Evolutionary conservation across 2,329 filamentous ascomycete species (phyloP), one percentile per base, ranked within the genome.

Genomic region (Fusarium brevicatenulatum): DNA sequence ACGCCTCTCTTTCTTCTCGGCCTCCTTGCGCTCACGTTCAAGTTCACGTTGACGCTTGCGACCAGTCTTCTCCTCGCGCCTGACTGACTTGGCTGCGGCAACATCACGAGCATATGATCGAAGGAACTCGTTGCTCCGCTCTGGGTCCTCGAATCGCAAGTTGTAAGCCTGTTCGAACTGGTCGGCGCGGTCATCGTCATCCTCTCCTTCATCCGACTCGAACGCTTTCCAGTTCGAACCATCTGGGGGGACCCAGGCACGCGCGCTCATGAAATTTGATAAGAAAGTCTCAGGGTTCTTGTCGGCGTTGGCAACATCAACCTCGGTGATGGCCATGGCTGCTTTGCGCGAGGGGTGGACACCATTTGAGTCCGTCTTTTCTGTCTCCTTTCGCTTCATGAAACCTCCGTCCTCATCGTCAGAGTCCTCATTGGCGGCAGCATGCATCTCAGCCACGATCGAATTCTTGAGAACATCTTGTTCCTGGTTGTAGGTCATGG

Each of bases 161-260:
- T 99, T 99, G 85, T 97, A 99, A 9, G 95, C 95, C 73, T 93
- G 89, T 83, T 99, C 96, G 78, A 95, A 97, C 68, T 92, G 90
- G 49, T 98, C 95, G 32, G 95, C 95, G 50, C 90, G 88, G 36
- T 93, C 85, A 53, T 88, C 85, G 50, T 88, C 86, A 5, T 87
- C 94, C 57, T 97, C 94, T 72, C 96, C 95, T 0, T 98, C 95
- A 75, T 99, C 96, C 1, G 95, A 97, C 79, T 98, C 94, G 64
- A 99, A 93, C 1, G 95, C 93, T 76, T 95, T 87, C 82, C 93
- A 95, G 46, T 88, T 88, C 28, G 89, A 86, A 46, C 86, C 87
- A 58, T 89, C 90, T 15, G 89, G 88, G 1, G 93, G 90, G 11
- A 95, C 89, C 96, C 96, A 99, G 21, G 95, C 95, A 66, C 95